Base-by-base conservation (phyloP, 140 eudicot genomes). In the Eryngium alpinum region DNA sequence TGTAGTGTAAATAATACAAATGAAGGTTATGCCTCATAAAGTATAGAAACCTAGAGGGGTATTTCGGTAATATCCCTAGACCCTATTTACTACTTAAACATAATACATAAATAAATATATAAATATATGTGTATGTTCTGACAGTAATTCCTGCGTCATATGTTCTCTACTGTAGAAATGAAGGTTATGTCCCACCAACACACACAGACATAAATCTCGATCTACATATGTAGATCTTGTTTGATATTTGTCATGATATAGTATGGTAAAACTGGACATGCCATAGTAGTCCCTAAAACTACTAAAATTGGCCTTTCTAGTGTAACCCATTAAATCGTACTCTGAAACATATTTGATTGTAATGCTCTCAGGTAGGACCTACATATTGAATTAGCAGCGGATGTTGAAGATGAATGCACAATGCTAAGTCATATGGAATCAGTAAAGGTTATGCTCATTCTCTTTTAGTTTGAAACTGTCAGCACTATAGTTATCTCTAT, bases 121-220 rank as follows among this genome's bases (percentile, higher is more conserved):
- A n/a, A n/a, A n/a, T n/a, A n/a, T n/a, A n/a, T n/a, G n/a, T n/a
- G n/a, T n/a, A n/a, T n/a, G n/a, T n/a, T n/a, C n/a, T n/a, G n/a
- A n/a, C n/a, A n/a, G n/a, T n/a, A n/a, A n/a, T n/a, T n/a, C n/a
- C n/a, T n/a, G n/a, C 88, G 97, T 43, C 83, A 86, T 63, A 90
- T 96, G 99, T 96, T 96, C 86, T 85, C 96, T 44, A 90, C 97
- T 62, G 96, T 93, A 53, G 98, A 91, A 85, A 86, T 96, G 91
- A 91, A 98, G 93, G 99, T 95, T 91, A 87, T 85, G 57, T 71
- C 10, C 60, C 69, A 19, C 60, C 5, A 15, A 70, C 18, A 29
- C 70, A n/a, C 70, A 62, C 11, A 29, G 16, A 4, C 70, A 62
- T 60, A 31, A 10, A 9, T 25, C 78, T 12, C 60, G 24, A 49